Evolutionary conservation across 2,329 filamentous ascomycete genomes (phyloP).

Genomic region (Dichotomopilus funicola): DNA sequence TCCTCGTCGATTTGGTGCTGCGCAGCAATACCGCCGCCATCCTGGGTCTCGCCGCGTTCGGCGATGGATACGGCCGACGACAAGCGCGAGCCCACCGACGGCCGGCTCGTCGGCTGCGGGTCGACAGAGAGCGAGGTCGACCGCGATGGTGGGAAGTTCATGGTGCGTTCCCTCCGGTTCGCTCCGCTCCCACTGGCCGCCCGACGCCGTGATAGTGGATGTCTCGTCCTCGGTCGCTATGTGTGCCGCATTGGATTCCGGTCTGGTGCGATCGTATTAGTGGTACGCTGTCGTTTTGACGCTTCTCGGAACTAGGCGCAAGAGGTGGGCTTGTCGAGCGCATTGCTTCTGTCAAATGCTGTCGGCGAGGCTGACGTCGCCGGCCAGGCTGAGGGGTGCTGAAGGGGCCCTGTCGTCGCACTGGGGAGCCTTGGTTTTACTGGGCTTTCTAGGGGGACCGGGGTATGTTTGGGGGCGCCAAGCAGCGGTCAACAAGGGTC

Average conservation of each 20-base stretch:
- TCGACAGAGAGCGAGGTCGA: conserved; percentile 48
- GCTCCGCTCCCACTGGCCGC: background rate
- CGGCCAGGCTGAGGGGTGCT: background rate
- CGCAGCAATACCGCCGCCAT: conserved; percentile 42
- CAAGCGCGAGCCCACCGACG: conserved; percentile 58
- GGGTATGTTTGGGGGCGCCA: background rate
- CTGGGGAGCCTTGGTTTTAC: no score
- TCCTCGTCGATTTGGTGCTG: conserved; percentile 81
- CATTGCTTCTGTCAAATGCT: no score
- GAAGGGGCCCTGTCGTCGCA: background rate
- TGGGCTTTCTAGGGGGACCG: no score
- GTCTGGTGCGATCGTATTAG: no score
- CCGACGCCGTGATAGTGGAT: conserved; percentile 4
- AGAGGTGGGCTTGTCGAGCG: background rate
- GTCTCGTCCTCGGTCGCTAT: conserved; percentile 27
- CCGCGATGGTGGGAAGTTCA: conserved; percentile 42
- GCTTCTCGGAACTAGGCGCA: no score
- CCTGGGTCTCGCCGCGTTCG: conserved; percentile 57
- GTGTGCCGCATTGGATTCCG: conserved; percentile 15
- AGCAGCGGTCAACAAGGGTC: background rate
- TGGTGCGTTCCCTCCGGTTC: conserved; percentile 27
- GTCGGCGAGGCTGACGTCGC: background rate
- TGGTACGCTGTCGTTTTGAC: no score
- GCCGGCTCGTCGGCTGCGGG: conserved; percentile 34
- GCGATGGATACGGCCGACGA: conserved; percentile 60